Evolutionary conservation across 75 land plant species (phyloP), one percentile per base, ranked within the genome.

Genomic region (Picea glauca): DNA sequence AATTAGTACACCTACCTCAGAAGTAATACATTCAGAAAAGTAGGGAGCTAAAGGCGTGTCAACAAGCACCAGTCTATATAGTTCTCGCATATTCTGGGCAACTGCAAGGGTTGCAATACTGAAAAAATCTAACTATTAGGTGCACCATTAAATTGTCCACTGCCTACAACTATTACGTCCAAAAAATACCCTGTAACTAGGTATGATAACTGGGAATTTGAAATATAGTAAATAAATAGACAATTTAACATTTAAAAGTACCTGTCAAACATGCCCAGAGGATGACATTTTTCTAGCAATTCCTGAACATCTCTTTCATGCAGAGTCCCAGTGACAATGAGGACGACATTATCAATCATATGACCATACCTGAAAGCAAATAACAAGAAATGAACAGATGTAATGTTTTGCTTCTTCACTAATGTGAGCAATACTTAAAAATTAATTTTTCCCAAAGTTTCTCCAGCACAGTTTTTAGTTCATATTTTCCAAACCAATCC

Each of bases 201-300:
- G 56, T 8, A 66, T 5, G 3, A 43, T 21, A 75, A 76, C 33
- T 72, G 11, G 56, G 56, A 50, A 50, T 50, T 9, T 50, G 56
- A 12, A 50, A 50, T 50, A 75, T 14, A 61, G 20, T 7, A 32
- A 18, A 72, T 38, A 72, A 80, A 50, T 35, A 43, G 18, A 80
- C n/a, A 84, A 30, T 13, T 62, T 26, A 23, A 58, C 33, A 26
- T 20, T 33, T 66, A 31, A n/a, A 33, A 26, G 13, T 89, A 95
- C 99, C 99, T 94, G 81, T 98, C 99, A 91, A 98, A 98, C 98
- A 98, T 93, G 62, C 99, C 99, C 70, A 98, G 82, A 56, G 99
- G 99, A 80, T 98, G 99, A 78, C 99, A 98, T 78, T 98, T 98
- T 79, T 98, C 99, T 73, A 98, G 84, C 33, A 98, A 79, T 85